Evolutionary conservation across 148 eudicot genomes (phyloP), one percentile per base, ranked within the genome.

Genomic region (Agrostemma githago): DNA sequence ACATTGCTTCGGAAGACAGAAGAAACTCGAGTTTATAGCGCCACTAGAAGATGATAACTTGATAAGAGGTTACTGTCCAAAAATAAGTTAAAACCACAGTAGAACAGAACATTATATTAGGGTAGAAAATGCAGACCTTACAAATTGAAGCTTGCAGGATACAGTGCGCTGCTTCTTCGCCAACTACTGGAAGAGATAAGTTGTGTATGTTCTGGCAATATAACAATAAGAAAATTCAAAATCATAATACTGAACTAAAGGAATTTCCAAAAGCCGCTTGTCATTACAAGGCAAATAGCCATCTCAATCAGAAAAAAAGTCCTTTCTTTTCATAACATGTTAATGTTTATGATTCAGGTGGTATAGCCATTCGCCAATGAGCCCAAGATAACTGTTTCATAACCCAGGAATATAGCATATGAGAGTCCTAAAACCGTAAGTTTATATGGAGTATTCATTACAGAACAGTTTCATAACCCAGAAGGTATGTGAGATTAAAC

Each of bases 131-230:
- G 74, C 42, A 20, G 79, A 91, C 98, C 94, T 91, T 93, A 81
- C 70, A 78, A 59, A 94, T 84, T 38, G 92, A 86, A 85, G 96
- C 92, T 74, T 90, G 79, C 77, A 79, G 82, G 78, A 94, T 81
- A 60, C 70, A 81, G 75, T 20, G 80, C 37, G 79, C 71, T 68
- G 68, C 81, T 77, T 72, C 64, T 46, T 83, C 75, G 69, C 74
- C 83, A 72, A 42, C 53, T 34, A 76, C 78, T 76, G 85, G 85
- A 88, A 84, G 82, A 77, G 87, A 78, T 74, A 88, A 71, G 56
- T 75, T 75, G 77, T 88, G 91, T 86, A 92, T 85, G 76, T 88
- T 86, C 98, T 94, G 88, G 75, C 70, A 76, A 44, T 72, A 70
- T 19, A 5, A 68, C 68, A 39, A 69, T 63, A 60, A 74, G n/a